Evolutionary conservation across 2,329 filamentous ascomycete genomes (phyloP).

Genomic region (Fusarium multiceps): DNA sequence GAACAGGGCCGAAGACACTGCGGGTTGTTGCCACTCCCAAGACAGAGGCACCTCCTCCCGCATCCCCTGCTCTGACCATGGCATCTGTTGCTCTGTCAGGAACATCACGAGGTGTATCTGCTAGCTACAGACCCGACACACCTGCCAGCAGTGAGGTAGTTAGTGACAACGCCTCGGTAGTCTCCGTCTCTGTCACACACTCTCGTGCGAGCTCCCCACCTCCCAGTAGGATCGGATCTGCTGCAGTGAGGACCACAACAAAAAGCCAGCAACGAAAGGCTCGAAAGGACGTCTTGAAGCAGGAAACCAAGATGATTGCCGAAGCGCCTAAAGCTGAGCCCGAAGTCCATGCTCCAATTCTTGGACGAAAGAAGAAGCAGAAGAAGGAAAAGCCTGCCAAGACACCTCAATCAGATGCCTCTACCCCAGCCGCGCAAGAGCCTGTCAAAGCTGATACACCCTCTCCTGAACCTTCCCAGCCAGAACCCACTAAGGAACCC

Average conservation of each 20-base stretch:
- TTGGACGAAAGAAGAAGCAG: slow-evolving; percentile 86
- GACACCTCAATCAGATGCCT: slow-evolving; percentile 19
- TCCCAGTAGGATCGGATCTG: slow-evolving; percentile 71
- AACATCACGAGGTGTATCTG: slow-evolving; percentile 48
- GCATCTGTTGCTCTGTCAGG: slow-evolving; percentile 48
- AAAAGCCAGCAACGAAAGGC: slow-evolving; percentile 85
- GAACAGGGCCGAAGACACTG: slow-evolving; percentile 71
- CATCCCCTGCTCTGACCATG: slow-evolving; percentile 48
- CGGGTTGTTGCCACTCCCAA: slow-evolving; percentile 77
- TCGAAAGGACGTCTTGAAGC: slow-evolving; percentile 73
- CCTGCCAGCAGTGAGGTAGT: slow-evolving; percentile 75
- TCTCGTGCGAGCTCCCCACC: slow-evolving; percentile 79
- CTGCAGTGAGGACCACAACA: slow-evolving; percentile 75
- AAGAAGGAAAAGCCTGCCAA: slow-evolving; percentile 73
- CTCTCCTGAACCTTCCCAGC: slow-evolving; percentile 3
- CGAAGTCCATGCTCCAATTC: slow-evolving; percentile 74
- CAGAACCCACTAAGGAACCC: slow-evolving; percentile 15
- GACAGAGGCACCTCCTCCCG: slow-evolving; percentile 62
- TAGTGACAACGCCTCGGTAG: slow-evolving; percentile 80
- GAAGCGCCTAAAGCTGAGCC: slow-evolving; percentile 64
- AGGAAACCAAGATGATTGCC: slow-evolving; percentile 67
- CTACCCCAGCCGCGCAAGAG: slow-evolving; percentile 8
- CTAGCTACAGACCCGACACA: slow-evolving; percentile 71
- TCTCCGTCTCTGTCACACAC: slow-evolving; percentile 75
- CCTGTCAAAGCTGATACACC: slow-evolving; percentile 31